Percentiles rank a stretch among this genome's conserved stretches.
These are phyloP conservation scores for Saccharomycopsis sp. DNA, from an alignment of 805 yeast species.

Conservation along the genomic window DNA sequence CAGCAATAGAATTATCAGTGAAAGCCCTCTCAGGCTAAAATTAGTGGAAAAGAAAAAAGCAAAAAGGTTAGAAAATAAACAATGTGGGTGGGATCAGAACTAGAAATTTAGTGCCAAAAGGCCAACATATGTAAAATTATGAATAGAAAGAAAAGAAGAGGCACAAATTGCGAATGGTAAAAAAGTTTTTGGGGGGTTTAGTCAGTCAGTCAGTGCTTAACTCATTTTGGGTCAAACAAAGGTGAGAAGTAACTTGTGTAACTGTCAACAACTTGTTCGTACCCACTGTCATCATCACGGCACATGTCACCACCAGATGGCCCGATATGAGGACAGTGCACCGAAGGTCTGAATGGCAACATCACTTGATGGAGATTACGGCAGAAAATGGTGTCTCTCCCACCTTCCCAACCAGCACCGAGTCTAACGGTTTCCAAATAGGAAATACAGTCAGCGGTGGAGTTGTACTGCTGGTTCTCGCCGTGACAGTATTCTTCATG, in stretches of 20 bases:
- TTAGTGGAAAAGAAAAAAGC: too few relatives aligned
- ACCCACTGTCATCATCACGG: conserved; percentile 21
- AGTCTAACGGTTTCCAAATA: conserved; percentile 17
- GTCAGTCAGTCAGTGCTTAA: too few relatives aligned
- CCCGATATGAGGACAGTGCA: conserved; percentile 25
- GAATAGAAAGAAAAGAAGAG: too few relatives aligned
- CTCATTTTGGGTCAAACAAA: conserved; percentile 12
- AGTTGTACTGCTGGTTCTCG: conserved; percentile 20
- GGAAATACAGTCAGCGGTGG: conserved; percentile 19
- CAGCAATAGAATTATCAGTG: too few relatives aligned
- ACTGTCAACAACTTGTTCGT: conserved; percentile 8
- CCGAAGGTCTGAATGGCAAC: conserved; percentile 23
- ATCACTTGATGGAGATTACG: conserved; percentile 25
- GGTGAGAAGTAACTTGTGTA: conserved; percentile 11
- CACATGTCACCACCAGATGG: conserved; percentile 26
- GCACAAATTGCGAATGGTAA: too few relatives aligned
- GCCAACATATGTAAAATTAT: too few relatives aligned
- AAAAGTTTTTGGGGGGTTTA: too few relatives aligned
- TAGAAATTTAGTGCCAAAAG: too few relatives aligned
- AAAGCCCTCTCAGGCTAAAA: too few relatives aligned
- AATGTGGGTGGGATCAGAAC: too few relatives aligned
- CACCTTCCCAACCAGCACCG: conserved; percentile 25
- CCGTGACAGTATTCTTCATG: conserved; percentile 22
- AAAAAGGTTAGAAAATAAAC: too few relatives aligned
- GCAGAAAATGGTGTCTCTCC: conserved; percentile 24